Percentiles rank a stretch among this genome's conserved stretches.
Conservation (phyloP, 1,284 basidiomycete genomes). For the Marasmius oreades region DNA sequence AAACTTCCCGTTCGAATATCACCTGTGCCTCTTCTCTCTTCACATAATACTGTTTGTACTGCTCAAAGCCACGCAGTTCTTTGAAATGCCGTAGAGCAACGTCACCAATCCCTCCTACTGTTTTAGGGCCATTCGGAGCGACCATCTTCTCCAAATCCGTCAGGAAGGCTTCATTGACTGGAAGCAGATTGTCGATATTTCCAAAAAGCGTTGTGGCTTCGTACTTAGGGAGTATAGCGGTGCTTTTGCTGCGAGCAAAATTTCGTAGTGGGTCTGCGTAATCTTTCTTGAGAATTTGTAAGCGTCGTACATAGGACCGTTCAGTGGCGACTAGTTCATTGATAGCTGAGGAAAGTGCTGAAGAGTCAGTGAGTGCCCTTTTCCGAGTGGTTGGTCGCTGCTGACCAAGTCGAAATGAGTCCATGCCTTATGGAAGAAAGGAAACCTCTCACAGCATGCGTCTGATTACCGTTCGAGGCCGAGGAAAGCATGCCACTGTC, state of each 20-base stretch:
- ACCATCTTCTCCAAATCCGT: slow-evolving; percentile 80
- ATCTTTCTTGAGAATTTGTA: slow-evolving; percentile 70
- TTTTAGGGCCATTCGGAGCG: slow-evolving; percentile 49
- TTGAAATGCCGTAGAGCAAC: slow-evolving; percentile 85
- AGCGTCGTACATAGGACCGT: slow-evolving; percentile 71
- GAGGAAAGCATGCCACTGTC: slow-evolving; percentile 41
- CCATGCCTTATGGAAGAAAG: slow-evolving; percentile 1
- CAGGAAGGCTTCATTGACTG: slow-evolving; percentile 86
- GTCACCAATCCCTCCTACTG: slow-evolving; percentile 75
- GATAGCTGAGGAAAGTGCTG: slow-evolving; percentile 64
- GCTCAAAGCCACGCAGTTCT: slow-evolving; percentile 78
- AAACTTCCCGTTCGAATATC: slow-evolving; percentile 83
- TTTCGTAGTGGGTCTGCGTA: slow-evolving; percentile 90
- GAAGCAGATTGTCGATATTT: slow-evolving; percentile 87
- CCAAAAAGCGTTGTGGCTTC: slow-evolving; percentile 93
- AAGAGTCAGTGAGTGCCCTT: slow-evolving; percentile 57
- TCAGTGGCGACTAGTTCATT: slow-evolving; percentile 79
- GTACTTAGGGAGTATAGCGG: slow-evolving; percentile 83
- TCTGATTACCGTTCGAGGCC: slow-evolving; percentile 34
- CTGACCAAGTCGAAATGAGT: slow-evolving; percentile 27
- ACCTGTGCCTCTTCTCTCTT: slow-evolving; percentile 92
- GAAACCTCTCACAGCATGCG: slow-evolving; percentile 38
- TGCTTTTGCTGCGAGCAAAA: slow-evolving; percentile 82
- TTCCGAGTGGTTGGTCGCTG: slow-evolving; percentile 42
- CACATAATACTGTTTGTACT: slow-evolving; percentile 87